These are phyloP conservation scores for Acanthamoeba castellanii DNA, from an alignment of 208 protist genomes.

Conservation along the genomic window DNA sequence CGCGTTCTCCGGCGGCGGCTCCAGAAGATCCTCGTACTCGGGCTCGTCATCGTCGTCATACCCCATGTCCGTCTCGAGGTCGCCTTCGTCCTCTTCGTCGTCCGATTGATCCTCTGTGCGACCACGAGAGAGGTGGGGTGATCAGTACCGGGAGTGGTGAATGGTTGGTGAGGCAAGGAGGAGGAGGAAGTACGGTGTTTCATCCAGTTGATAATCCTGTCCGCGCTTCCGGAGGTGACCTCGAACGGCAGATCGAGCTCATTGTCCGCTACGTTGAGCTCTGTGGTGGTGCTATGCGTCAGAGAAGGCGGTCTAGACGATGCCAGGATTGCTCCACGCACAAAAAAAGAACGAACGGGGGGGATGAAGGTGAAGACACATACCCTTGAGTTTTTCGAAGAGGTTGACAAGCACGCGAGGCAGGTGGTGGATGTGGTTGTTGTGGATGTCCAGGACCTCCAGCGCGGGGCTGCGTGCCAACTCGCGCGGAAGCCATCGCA, in stretches of 20 bases:
- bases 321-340: background rate
- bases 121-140: background rate
- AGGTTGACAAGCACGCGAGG: background rate
- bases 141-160: background rate
- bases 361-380: background rate
- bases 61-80: background rate
- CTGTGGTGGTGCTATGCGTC: background rate
- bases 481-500: conserved; percentile 15
- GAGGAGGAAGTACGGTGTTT: background rate
- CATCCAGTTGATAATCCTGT: conserved; percentile 3
- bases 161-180: too few relatives aligned
- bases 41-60: background rate
- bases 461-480: background rate
- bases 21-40: background rate
- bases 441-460: conserved; percentile 21
- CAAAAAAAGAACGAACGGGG: background rate
- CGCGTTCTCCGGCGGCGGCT: background rate
- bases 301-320: background rate
- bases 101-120: background rate
- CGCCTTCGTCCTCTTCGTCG: conserved; percentile 15
- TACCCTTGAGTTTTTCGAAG: conserved; percentile 7
- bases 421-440: conserved; percentile 45
- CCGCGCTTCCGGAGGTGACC: background rate
- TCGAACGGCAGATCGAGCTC: conserved; percentile 4
- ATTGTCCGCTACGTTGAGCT: background rate